A percentile compares a stretch with the other conserved stretches of the same genome.
Conservation (phyloP, 2,329 filamentous ascomycete species). For the Fusarium floridanum region DNA sequence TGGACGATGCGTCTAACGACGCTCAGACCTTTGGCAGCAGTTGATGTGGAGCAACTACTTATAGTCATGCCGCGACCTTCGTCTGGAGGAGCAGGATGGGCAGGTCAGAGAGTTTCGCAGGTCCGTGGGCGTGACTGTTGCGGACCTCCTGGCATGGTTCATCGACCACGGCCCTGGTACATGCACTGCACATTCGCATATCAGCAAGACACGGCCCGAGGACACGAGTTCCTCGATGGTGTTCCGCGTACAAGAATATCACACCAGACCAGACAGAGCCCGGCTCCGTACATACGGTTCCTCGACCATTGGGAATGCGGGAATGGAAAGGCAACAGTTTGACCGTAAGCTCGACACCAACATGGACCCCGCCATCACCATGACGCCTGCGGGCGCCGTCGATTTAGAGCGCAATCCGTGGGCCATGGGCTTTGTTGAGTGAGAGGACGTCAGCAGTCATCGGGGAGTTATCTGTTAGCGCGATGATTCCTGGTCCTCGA, state of each 20-base stretch:
- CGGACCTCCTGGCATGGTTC: not conserved
- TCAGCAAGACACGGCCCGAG: slow-evolving; percentile 22
- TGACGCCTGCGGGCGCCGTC: slow-evolving; percentile 4
- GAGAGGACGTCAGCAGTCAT: not conserved
- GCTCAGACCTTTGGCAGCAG: slow-evolving; percentile 37
- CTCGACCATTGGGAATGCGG: not conserved
- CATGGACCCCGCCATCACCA: slow-evolving; percentile 22
- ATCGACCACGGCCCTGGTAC: not conserved
- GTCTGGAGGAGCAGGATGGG: slow-evolving; percentile 8
- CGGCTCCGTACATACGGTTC: not conserved
- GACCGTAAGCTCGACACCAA: slow-evolving; percentile 20
- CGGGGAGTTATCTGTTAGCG: not conserved
- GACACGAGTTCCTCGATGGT: not conserved
- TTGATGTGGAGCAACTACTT: slow-evolving; percentile 36
- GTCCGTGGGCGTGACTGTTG: not conserved
- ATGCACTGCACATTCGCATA: slow-evolving; percentile 5
- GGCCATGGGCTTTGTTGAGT: not conserved
- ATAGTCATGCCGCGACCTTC: slow-evolving; percentile 20
- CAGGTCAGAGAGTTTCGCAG: slow-evolving; percentile 4
- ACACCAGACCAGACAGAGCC: not conserved
- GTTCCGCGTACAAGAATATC: slow-evolving; percentile 36
- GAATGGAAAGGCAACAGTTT: slow-evolving; percentile 6
- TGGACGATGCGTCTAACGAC: slow-evolving; percentile 25
- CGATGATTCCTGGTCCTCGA: not conserved
- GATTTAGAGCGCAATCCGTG: not conserved